Evolutionary conservation across 208 protist species (phyloP), one percentile per base, ranked within the genome.

Genomic region (Trypanosoma theileri): DNA sequence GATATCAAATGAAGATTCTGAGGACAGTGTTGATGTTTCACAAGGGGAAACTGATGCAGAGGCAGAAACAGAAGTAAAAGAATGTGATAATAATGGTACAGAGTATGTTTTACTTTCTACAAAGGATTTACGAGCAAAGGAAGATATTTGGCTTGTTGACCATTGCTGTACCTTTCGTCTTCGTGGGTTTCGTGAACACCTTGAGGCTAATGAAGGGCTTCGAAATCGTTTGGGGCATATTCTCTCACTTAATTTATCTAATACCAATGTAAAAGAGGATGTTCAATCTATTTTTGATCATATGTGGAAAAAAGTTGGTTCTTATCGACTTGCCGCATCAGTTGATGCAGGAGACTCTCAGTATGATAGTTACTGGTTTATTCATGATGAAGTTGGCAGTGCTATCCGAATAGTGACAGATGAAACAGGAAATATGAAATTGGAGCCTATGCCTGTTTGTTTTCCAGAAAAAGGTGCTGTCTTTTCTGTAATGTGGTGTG

Each of bases 131-230:
- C 41, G 31, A 22, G 72, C 80, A 9, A 69, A 67, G 28, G 71
- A 69, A 17, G 77, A 85, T 58, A 76, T 89, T 40, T 86, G 84
- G 84, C 75, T 89, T 12, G 73, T 89, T 0, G 80, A 85, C 57
- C 80, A 84, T 68, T 80, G 73, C 26, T 84, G 73, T 48, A 85
- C 84, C 21, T 86, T 85, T 55, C 59, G 48, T 40, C 59, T 78
- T 13, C 73, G 66, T 16, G 73, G 77, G 26, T 64, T 85, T 60
- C 71, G 77, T n/a, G 31, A 12, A 0, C 59, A 80, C 44, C 56
- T 88, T 50, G 54, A 66, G 41, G 58, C 66, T 42, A 74, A 81
- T 57, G 63, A 62, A 21, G 31, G 42, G 3, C 71, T 88, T 65
- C 74, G 75, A 10, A 59, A 65, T 19, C 77, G 77, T 4, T 52